Evolutionary conservation across 176 grass and related monocot species (phyloP), one percentile per base, ranked within the genome.

Genomic region (Bothriochloa decipiens): DNA sequence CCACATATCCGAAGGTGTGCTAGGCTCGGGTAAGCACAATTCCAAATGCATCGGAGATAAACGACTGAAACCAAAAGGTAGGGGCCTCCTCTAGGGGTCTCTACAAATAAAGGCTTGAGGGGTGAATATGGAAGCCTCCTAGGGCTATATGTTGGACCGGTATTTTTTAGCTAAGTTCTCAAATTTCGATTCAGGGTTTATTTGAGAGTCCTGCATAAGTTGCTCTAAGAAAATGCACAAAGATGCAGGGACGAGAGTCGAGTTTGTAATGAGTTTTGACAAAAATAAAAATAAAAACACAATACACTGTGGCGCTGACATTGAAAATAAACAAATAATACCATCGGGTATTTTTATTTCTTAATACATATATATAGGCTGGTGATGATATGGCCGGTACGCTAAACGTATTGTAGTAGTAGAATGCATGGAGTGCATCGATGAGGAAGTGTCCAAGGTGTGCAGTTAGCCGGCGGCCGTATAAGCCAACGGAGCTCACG

Each of bases 401-500:
- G n/a, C 23, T 6, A 5, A 77, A 78, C 12, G n/a, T 41, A 41
- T 17, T 6, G 15, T 6, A 17, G 47, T 1, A 17, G 33, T 52
- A 52, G 65, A 68, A 22, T 36, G 29, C 16, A 10, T 70, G 20
- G 35, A 70, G 8, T 70, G 23, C 77, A 80, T 80, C 67, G 63
- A 80, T 80, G 77, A 49, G 42, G 3, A 49, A 80, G 77, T 29
- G 41, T 79, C 77, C 77, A 80, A 66, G 15, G 16, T 18, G 42
- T 43, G 64, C 62, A 67, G 10, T 5, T 26, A 65, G 60, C 76
- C 76, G 76, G 76, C 76, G n/a, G n/a, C n/a, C 76, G 76, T 79
- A 79, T 65, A 79, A 18, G 40, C 76, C 76, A 18, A 79, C 40
- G 40, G 27, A 66, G 77, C 77, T 6, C 5, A 79, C 77, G 62